Evolutionary conservation across 768 basidiomycete species (phyloP), one percentile per base, ranked within the genome.

Genomic region (Phylloporus sp.): DNA sequence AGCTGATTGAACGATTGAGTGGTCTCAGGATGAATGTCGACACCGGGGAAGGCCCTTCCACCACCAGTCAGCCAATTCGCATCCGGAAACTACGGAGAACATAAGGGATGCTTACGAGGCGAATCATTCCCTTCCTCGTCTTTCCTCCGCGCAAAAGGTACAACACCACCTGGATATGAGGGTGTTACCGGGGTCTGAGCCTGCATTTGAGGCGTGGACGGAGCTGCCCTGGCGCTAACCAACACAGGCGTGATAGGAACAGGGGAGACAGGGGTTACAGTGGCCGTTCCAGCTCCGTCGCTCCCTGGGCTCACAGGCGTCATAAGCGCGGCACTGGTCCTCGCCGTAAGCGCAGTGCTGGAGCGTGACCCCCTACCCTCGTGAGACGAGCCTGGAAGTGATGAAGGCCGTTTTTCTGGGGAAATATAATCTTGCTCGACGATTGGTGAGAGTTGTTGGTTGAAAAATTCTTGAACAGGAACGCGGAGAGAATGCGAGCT

Each of bases 401-500:
- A 72, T 38, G 46, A 66, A 46, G 72, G 68, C 29, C 70, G 68
- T 52, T 68, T 70, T 44, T 74, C 73, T 0, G 81, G 81, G 6
- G 82, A 81, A 49, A 81, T 61, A 59, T 84, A 84, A 48, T 85
- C 81, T 56, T 78, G 78, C 66, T 86, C 86, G 9, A 74, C 75
- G 35, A 87, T 86, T 0, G 86, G 84, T 2, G 85, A 85, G 32
- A 86, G 75, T 40, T 77, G 84, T 45, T 59, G 60, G 45, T 55
- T 65, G 47, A 56, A 62, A 28, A 56, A 59, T 45, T 60, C 70
- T 28, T 61, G 64, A 20, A 64, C 47, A 24, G 77, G 73, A 15
- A 73, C 65, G 29, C 73, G 75, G 24, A 79, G 63, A 15, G 75
- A 76, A 35, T 73, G 75, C 9, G 73, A 69, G 51, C 76, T 76